These are phyloP conservation scores for Anisodus tanguticus DNA, from an alignment of 257 asterid species.

Conservation along the genomic window DNA sequence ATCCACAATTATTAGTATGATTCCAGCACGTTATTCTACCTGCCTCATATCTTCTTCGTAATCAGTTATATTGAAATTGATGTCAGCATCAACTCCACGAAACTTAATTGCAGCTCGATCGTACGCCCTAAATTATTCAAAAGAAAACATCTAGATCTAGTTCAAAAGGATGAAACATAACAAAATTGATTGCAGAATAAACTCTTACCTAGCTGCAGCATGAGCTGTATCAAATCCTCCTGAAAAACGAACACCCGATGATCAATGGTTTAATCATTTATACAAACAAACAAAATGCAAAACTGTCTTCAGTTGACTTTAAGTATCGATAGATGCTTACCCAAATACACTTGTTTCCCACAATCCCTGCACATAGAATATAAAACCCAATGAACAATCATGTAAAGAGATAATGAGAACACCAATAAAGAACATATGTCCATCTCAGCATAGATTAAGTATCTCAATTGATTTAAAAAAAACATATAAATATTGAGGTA, in stretches of 20 bases:
- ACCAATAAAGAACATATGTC: background rate
- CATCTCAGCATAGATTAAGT: background rate
- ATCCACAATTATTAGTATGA: background rate
- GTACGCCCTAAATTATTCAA: constrained; percentile 40
- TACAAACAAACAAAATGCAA: background rate
- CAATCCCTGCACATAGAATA: constrained; percentile 78
- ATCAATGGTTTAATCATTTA: background rate
- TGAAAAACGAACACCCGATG: constrained; percentile 38
- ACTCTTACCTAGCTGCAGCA: constrained; percentile 79
- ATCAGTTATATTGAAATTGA: constrained; percentile 48
- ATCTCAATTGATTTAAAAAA: background rate
- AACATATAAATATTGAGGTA: background rate
- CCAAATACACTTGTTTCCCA: constrained; percentile 93
- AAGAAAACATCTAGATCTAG: background rate
- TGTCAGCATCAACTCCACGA: constrained; percentile 54
- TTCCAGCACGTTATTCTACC: constrained; percentile 33
- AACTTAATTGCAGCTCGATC: constrained; percentile 56
- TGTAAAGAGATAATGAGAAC: background rate
- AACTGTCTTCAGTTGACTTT: background rate
- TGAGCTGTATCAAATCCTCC: constrained; percentile 99
- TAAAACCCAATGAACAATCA: constrained; percentile 35
- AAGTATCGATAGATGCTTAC: constrained; percentile 42
- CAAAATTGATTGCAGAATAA: constrained; percentile 23
- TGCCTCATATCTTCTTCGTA: constrained; percentile 51
- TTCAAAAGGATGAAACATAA: constrained; percentile 2